These are phyloP conservation scores for Nyssa sinensis DNA, from an alignment of 148 eudicot species.

Conservation along the genomic window DNA sequence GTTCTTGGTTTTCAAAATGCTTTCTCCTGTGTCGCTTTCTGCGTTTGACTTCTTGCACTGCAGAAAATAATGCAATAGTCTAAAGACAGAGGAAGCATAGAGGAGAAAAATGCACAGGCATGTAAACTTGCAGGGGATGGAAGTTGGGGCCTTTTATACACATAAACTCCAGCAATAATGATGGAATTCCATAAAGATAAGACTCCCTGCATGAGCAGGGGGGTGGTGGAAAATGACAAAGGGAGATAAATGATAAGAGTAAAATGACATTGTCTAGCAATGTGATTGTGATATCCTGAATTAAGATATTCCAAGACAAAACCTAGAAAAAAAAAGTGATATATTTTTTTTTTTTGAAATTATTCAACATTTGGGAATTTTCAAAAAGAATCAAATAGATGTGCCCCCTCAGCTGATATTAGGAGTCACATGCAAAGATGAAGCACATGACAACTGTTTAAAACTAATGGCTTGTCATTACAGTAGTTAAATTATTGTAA, in stretches of 20 bases:
- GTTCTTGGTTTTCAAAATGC: conserved; percentile 51
- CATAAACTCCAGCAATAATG: too few species aligned
- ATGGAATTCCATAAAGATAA: too few species aligned
- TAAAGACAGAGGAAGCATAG: neutral
- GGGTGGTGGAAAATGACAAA: neutral
- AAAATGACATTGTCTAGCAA: too few species aligned
- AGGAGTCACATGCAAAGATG: neutral
- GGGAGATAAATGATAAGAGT: too few species aligned
- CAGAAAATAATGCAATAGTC: neutral
- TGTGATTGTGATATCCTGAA: neutral
- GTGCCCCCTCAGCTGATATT: neutral
- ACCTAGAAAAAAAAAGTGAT: neutral
- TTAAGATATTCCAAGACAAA: neutral
- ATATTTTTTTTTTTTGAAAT: neutral
- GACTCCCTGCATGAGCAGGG: neutral
- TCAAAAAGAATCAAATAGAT: neutral
- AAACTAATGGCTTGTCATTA: neutral
- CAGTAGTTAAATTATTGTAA: neutral
- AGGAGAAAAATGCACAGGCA: neutral
- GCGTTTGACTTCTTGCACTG: conserved; percentile 58
- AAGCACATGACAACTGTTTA: neutral
- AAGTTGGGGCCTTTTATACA: too few species aligned
- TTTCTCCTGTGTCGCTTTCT: conserved; percentile 74
- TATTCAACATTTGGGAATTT: neutral
- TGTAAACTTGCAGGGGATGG: neutral